A percentile compares a stretch with the other conserved stretches of the same genome.
phyloP scores from a whole-genome alignment of 2,329 filamentous ascomycete species.

The Ophiostoma sp. region DNA sequence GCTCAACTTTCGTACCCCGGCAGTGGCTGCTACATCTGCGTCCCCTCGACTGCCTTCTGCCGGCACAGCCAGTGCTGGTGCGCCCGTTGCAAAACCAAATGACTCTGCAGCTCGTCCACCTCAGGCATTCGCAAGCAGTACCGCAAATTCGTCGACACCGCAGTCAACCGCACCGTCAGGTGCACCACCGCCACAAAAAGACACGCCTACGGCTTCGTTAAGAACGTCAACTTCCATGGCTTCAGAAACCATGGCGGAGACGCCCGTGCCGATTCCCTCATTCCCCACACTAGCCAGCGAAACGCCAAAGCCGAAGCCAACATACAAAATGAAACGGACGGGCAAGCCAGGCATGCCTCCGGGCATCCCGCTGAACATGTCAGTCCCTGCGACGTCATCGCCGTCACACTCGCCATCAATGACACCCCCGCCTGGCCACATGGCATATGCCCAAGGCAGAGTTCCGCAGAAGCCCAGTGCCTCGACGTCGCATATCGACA shows the following conservation, averaged over 20 bases:
- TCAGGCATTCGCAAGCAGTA: background rate
- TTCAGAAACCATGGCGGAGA: background rate
- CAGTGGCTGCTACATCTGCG: background rate
- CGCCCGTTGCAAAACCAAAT: background rate
- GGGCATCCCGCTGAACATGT: slow-evolving; percentile 2
- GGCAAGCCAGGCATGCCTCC: slow-evolving; percentile 13
- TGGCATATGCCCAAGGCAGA: background rate
- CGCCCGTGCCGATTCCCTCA: background rate
- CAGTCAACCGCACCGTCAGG: background rate
- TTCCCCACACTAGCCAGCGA: background rate
- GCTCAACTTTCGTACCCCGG: background rate
- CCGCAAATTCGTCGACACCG: background rate
- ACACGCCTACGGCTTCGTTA: background rate
- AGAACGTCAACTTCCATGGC: background rate
- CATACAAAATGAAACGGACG: slow-evolving; percentile 15
- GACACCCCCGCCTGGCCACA: background rate
- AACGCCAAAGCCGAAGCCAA: background rate
- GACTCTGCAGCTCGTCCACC: background rate
- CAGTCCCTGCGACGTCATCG: background rate
- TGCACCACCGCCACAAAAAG: slow-evolving; percentile 1
- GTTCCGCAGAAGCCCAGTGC: background rate
- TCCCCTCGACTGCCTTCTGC: background rate
- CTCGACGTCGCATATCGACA: background rate
- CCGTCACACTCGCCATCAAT: slow-evolving; percentile 11
- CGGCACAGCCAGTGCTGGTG: background rate